Evolutionary conservation across 805 yeast species (phyloP).

Genomic region (Nakazawaea populi): DNA sequence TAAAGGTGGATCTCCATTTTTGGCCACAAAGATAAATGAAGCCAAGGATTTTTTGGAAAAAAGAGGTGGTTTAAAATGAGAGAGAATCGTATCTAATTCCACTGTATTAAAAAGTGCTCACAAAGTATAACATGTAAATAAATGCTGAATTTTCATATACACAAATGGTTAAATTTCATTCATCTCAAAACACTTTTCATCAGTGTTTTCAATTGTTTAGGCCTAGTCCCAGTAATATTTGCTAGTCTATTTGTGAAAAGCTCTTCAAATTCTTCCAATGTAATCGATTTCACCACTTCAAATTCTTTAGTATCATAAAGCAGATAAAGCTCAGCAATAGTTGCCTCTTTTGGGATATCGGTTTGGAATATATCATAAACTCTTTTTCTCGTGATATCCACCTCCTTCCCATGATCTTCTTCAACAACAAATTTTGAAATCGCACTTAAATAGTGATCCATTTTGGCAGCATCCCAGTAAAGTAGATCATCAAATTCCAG

Average conservation of each 20-base stretch:
- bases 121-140: background rate
- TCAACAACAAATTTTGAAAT: constrained; percentile 30
- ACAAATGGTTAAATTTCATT: background rate
- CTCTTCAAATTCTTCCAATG: background rate
- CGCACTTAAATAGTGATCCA: constrained; percentile 46
- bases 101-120: no score
- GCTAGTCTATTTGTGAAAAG: background rate
- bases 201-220: background rate
- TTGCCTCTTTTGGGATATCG: background rate
- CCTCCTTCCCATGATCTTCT: constrained; percentile 16
- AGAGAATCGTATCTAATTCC: background rate
- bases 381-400: constrained; percentile 15
- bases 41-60: constrained; percentile 78
- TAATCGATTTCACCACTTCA: background rate
- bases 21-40: constrained; percentile 90
- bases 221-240: background rate
- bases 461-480: constrained; percentile 42
- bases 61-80: constrained; percentile 40
- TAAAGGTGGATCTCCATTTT: constrained; percentile 84
- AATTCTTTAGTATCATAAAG: background rate
- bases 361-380: constrained; percentile 19
- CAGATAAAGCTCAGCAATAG: background rate
- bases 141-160: no score
- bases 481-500: constrained; percentile 28
- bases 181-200: background rate